Conservation (phyloP, 192 early-diverging fungal genomes). For the Entrophospora sp. region DNA sequence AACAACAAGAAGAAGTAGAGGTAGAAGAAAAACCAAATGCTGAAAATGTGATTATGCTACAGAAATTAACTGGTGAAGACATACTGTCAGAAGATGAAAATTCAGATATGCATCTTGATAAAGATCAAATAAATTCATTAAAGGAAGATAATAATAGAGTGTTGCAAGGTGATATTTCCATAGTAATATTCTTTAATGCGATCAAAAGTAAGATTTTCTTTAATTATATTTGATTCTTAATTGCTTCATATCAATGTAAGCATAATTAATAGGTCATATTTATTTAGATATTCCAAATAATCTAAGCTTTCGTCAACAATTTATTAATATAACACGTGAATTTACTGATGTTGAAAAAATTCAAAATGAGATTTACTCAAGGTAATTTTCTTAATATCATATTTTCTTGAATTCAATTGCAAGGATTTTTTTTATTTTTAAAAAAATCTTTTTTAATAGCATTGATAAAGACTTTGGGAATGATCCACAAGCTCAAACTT, state of each 20-base stretch:
- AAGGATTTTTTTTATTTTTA: neutral
- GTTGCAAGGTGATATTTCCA: slow-evolving; percentile 64
- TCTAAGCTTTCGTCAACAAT: slow-evolving; percentile 64
- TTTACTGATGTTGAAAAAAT: slow-evolving; percentile 44
- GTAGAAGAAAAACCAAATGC: slow-evolving; percentile 34
- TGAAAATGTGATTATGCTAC: slow-evolving; percentile 46
- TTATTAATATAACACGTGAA: slow-evolving; percentile 52
- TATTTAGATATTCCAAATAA: slow-evolving; percentile 62
- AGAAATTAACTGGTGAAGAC: slow-evolving; percentile 47
- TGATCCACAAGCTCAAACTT: slow-evolving; percentile 43
- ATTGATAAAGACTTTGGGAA: slow-evolving; percentile 51
- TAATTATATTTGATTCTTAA: no score
- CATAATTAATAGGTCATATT: no score
- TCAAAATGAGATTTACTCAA: slow-evolving; percentile 29
- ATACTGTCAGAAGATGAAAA: no score
- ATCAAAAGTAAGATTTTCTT: no score
- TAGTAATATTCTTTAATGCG: slow-evolving; percentile 71
- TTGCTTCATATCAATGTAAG: no score
- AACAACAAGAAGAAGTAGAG: slow-evolving; percentile 26
- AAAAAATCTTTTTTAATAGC: slow-evolving; percentile 25
- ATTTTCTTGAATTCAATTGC: no score
- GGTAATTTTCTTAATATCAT: no score
- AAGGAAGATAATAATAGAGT: slow-evolving; percentile 54
- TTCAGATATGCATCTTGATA: no score
- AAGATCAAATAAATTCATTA: slow-evolving; percentile 36